Conservation (phyloP, 768 basidiomycete genomes). For the Termitomyces sp. region DNA sequence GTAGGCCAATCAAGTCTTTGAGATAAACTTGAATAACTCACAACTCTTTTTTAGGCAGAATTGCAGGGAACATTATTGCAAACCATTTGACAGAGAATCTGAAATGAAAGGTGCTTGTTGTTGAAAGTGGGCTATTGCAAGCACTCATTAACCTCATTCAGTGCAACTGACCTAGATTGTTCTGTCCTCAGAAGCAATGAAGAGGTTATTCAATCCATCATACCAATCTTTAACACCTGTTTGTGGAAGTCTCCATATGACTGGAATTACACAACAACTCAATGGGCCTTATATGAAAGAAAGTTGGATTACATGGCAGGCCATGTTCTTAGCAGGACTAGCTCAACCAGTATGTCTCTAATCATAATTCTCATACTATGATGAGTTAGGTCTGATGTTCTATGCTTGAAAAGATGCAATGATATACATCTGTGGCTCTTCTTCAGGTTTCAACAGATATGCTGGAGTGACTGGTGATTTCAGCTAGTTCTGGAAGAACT, state of each 20-base stretch:
- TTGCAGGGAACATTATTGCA: background rate
- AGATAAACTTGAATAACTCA: too few species aligned
- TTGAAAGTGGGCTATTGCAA: slow-evolving; percentile 11
- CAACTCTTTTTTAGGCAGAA: slow-evolving; percentile 6
- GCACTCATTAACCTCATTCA: background rate
- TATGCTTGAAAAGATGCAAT: background rate
- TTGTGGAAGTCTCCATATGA: background rate
- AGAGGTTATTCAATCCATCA: background rate
- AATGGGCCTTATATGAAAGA: background rate
- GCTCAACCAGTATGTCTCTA: slow-evolving; percentile 24
- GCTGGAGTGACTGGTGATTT: background rate
- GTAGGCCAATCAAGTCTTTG: background rate
- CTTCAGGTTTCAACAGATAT: background rate
- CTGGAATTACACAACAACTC: background rate
- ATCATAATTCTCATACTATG: background rate
- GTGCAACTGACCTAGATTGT: background rate
- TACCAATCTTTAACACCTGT: background rate
- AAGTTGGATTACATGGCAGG: slow-evolving; percentile 22
- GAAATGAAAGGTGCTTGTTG: slow-evolving; percentile 1
- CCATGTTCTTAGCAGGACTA: slow-evolving; percentile 27
- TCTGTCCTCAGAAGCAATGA: background rate
- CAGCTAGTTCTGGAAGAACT: background rate
- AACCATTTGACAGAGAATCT: slow-evolving; percentile 7
- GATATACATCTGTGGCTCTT: background rate
- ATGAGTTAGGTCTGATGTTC: background rate